phyloP scores from a whole-genome alignment of 2,329 filamentous ascomycete species.

The Helicocarpus griseus region DNA sequence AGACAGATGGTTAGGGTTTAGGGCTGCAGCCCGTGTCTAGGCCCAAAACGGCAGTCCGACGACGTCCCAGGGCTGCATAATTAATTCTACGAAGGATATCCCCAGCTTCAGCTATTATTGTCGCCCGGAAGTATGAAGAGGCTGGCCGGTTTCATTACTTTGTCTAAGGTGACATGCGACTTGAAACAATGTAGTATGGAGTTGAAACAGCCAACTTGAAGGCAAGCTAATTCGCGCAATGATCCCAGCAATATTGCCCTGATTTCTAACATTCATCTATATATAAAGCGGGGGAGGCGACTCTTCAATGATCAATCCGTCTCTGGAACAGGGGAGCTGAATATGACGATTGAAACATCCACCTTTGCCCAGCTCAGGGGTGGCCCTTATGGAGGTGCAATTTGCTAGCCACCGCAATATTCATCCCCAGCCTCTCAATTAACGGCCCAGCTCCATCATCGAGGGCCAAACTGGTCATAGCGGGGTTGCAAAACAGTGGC shows the following conservation, averaged over 20 bases:
- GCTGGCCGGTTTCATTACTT: too few relatives aligned
- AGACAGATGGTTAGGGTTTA: neutral
- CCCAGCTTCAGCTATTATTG: too few relatives aligned
- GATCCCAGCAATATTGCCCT: too few relatives aligned
- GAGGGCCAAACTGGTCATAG: neutral
- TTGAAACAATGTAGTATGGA: too few relatives aligned
- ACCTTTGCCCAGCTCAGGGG: neutral
- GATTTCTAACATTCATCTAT: neutral
- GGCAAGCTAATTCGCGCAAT: too few relatives aligned
- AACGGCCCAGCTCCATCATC: neutral
- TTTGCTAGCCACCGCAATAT: constrained; percentile 1
- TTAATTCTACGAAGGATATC: neutral
- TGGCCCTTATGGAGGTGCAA: neutral
- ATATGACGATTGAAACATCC: neutral
- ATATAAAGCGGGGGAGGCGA: neutral
- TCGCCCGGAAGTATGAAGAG: too few relatives aligned
- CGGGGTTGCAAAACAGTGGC: neutral
- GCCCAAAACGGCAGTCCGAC: neutral
- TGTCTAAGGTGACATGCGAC: too few relatives aligned
- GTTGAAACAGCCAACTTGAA: too few relatives aligned
- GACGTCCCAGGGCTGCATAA: neutral
- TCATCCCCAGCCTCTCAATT: constrained; percentile 1
- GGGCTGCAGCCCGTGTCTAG: neutral
- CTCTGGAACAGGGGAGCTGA: neutral
- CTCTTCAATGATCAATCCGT: neutral